Base-by-base conservation (phyloP, 2,329 filamentous ascomycete species). In the Fusarium mexicanum region DNA sequence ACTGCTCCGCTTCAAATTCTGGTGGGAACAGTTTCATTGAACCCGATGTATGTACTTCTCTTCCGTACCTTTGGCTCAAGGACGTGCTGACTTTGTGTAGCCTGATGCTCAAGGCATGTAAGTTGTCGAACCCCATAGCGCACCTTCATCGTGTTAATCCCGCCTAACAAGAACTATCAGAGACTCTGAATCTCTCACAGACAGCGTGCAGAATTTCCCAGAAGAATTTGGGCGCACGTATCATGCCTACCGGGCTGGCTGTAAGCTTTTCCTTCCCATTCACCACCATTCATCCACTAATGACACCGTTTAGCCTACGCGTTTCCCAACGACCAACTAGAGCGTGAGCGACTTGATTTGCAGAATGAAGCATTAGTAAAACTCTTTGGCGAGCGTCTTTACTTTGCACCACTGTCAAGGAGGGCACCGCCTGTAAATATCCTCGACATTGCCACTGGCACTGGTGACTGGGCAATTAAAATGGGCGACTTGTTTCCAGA, bases 391-490 rank as follows among this genome's bases (percentile, higher is more conserved):
- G 81, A 78, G n/a, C 81, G 76, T 33, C 81, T 86, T 11, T 85
- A 80, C 76, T 85, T 86, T 71, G 83, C 85, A 3, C 85, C 85
- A 1, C 80, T 84, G n/a, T 80, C 80, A 18, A 71, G 76, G 33
- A 76, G 78, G 6, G 74, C 77, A 8, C 82, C 83, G 8, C 85
- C 85, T 4, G 74, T 76, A 22, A 77, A 78, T 14, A 80, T 85
- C 16, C 79, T 85, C 26, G 86, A 87, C 63, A 79, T 87, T 37
- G 86, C 81, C 20, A 87, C 86, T 1, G 86, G 86, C 8, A 83
- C 82, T 5, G 86, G 86, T 2, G 87, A 89, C 71, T 92, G 91
- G 91, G 90, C 91, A 18, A 90, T 93, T 66, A 89, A 92, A 76
- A 88, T 94, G 84, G 90, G 89, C 75, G 88, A 91, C 74, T 77